Evolutionary conservation across 257 asterid species (phyloP).

Genomic region (Gynochthodes officinalis): DNA sequence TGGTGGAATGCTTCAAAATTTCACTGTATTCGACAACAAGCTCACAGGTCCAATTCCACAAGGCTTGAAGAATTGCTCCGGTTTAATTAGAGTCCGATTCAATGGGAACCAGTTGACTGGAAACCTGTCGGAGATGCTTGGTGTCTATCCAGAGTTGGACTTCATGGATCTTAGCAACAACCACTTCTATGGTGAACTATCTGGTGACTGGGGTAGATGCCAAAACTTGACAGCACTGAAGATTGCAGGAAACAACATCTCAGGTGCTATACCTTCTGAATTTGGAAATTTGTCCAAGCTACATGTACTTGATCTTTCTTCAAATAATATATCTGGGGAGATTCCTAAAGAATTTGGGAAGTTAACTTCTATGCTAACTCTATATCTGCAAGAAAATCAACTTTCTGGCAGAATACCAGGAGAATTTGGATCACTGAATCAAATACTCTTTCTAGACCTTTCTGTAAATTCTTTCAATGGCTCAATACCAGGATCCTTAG

Average conservation of each 20-base stretch:
- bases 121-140: constrained; percentile 31
- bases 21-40: constrained; percentile 24
- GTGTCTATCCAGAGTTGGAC: constrained; percentile 31
- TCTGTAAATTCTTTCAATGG: constrained; percentile 31
- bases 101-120: constrained; percentile 31
- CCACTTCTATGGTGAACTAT: constrained; percentile 26
- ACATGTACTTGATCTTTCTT: constrained; percentile 30
- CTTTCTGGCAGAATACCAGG: constrained; percentile 29
- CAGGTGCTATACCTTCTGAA: constrained; percentile 30
- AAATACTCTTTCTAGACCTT: constrained; percentile 21
- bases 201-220: constrained; percentile 34
- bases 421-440: constrained; percentile 19
- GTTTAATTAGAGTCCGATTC: constrained; percentile 24
- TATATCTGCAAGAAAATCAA: constrained; percentile 27
- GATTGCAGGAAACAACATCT: constrained; percentile 29
- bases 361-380: constrained; percentile 17
- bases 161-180: constrained; percentile 38
- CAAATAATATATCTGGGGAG: constrained; percentile 27
- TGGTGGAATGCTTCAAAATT: constrained; percentile 23
- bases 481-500: constrained; percentile 31
- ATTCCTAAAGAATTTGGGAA: constrained; percentile 33
- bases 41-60: constrained; percentile 25
- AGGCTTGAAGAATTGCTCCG: constrained; percentile 38
- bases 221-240: constrained; percentile 22
- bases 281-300: constrained; percentile 26